Conservation (phyloP, 2,329 filamentous ascomycete species). For the Diaporthe sp. region DNA sequence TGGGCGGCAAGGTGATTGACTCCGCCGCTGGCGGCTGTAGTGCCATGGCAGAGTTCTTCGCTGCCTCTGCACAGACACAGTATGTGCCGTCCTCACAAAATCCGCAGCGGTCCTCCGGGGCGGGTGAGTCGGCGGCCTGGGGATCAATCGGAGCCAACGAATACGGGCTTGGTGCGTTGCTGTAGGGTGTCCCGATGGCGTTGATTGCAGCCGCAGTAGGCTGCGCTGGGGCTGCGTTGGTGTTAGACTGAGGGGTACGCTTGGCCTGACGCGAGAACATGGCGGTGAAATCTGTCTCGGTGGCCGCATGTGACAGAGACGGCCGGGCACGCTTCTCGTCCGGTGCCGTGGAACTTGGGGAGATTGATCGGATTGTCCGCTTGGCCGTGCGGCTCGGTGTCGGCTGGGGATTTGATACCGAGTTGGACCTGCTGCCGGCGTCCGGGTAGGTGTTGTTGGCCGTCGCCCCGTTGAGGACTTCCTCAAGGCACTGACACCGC, state of each 20-base stretch:
- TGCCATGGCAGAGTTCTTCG: slow-evolving; percentile 41
- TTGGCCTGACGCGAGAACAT: slow-evolving; percentile 67
- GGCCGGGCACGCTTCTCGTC: slow-evolving; percentile 69
- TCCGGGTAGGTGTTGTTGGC: slow-evolving; percentile 26
- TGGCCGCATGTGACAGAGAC: slow-evolving; percentile 53
- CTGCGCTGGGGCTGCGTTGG: slow-evolving; percentile 41
- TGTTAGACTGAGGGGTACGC: slow-evolving; percentile 42
- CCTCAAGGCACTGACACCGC: slow-evolving; percentile 73
- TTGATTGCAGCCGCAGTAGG: slow-evolving; percentile 50
- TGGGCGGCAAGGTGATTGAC: slow-evolving; percentile 49
- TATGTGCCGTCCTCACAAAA: slow-evolving; percentile 88
- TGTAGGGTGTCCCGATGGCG: slow-evolving; percentile 33
- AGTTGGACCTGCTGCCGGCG: slow-evolving; percentile 39
- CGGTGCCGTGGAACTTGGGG: slow-evolving; percentile 56
- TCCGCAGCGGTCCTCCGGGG: slow-evolving; percentile 77
- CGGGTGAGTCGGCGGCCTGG: slow-evolving; percentile 35
- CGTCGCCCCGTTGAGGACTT: slow-evolving; percentile 51
- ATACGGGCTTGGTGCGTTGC: slow-evolving; percentile 48
- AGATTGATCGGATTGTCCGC: slow-evolving; percentile 45
- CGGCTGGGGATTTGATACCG: slow-evolving; percentile 8
- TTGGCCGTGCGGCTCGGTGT: slow-evolving; percentile 36
- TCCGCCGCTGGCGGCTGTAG: slow-evolving; percentile 17
- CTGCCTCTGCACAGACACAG: slow-evolving; percentile 80
- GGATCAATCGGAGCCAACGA: slow-evolving; percentile 31
- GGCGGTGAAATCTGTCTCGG: slow-evolving; percentile 81